A percentile compares a stretch with the other conserved stretches of the same genome.
Evolutionary conservation across 371 early-diverging fungal genomes (phyloP).

Genomic region (Coemansia sp.): DNA sequence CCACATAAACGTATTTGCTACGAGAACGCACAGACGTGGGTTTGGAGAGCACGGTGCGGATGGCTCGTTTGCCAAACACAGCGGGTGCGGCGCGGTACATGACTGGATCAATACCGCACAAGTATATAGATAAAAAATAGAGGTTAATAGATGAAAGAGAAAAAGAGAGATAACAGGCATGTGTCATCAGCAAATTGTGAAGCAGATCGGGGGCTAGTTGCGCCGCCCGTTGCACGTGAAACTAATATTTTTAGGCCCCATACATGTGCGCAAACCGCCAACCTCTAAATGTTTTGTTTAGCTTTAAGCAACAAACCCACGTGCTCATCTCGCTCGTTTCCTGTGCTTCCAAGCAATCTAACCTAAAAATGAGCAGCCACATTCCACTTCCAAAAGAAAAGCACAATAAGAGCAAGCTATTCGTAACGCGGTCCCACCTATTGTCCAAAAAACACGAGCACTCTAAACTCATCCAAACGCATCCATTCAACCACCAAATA

Average conservation of each 20-base stretch:
- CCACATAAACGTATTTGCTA: neutral
- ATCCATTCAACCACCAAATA: conserved; percentile 49
- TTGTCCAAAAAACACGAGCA: conserved; percentile 30
- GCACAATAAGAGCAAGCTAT: conserved; percentile 52
- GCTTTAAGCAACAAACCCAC: too few relatives aligned
- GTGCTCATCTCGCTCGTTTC: too few relatives aligned
- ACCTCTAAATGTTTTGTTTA: too few relatives aligned
- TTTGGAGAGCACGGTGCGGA: conserved; percentile 1
- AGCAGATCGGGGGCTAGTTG: too few relatives aligned
- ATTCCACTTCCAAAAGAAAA: conserved; percentile 49
- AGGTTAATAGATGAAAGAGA: neutral
- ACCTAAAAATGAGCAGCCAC: conserved; percentile 50
- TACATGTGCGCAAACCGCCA: too few relatives aligned
- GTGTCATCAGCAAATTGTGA: neutral
- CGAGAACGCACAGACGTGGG: neutral
- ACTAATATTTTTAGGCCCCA: too few relatives aligned
- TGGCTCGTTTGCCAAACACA: conserved; percentile 5
- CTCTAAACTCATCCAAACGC: conserved; percentile 27
- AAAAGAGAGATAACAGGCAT: conserved; percentile 1
- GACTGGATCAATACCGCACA: neutral
- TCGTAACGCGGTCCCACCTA: conserved; percentile 37
- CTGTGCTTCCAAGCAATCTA: neutral
- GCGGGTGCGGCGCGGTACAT: conserved; percentile 27
- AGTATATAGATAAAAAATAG: neutral
- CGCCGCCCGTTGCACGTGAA: too few relatives aligned